These are phyloP conservation scores for Entomortierella parvispora DNA, from an alignment of 192 early-diverging fungal species.

Conservation along the genomic window DNA sequence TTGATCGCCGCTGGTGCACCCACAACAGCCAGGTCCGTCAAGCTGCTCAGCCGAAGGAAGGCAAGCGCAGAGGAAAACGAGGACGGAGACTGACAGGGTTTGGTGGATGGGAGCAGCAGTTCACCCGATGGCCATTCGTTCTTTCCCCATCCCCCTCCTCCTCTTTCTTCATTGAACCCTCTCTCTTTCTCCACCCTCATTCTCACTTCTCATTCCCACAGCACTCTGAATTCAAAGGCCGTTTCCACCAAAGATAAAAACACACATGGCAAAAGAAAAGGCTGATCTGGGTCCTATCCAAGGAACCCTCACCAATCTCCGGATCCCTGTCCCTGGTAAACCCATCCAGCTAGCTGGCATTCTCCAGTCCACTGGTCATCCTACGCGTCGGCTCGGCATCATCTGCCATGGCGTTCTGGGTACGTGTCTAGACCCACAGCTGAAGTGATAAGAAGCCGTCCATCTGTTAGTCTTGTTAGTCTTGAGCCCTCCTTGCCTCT, in stretches of 20 bases:
- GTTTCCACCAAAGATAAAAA: background rate
- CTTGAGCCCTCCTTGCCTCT: background rate
- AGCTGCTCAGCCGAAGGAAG: background rate
- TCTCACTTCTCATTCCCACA: background rate
- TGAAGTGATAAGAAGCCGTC: too few relatives aligned
- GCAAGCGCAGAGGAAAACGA: too few relatives aligned
- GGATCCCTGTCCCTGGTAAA: background rate
- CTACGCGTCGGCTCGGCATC: conserved; percentile 15
- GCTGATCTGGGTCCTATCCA: background rate
- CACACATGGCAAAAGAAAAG: background rate
- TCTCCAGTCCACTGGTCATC: conserved; percentile 19
- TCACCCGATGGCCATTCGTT: too few relatives aligned
- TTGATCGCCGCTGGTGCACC: background rate
- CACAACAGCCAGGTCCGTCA: background rate
- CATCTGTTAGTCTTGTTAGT: background rate
- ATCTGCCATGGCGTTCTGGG: conserved; percentile 33
- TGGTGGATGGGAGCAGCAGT: too few relatives aligned
- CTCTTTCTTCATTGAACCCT: too few relatives aligned
- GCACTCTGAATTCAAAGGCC: background rate
- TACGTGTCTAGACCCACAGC: background rate
- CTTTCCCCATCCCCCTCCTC: too few relatives aligned
- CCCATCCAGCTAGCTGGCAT: conserved; percentile 3
- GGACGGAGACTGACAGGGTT: too few relatives aligned
- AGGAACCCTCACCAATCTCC: conserved; percentile 4
- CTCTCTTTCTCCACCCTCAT: too few relatives aligned